Base-by-base conservation (phyloP, 2,329 filamentous ascomycete species). In the Nemania sp. region DNA sequence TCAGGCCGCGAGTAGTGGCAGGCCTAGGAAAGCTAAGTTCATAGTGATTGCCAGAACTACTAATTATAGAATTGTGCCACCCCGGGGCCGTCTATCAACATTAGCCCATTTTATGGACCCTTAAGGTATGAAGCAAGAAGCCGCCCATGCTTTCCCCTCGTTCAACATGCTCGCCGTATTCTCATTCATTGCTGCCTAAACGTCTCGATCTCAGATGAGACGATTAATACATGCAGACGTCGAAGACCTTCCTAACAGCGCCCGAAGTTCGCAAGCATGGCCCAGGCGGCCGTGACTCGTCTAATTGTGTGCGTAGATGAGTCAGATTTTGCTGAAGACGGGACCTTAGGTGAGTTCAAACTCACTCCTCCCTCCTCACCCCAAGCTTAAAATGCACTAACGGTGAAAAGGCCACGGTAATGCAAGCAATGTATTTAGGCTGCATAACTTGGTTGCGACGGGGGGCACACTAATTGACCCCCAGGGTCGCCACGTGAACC, bases 241-340 rank as follows among this genome's bases (percentile, higher is more conserved):
- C 8, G 26, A 32, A 24, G 13, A 24, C 26, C 15, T 49, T n/a
- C 38, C 11, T 11, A 56, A 24, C n/a, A 58, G 41, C 24, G 56
- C 41, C 56, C 26, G 26, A 47, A 58, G 45, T 38, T 26, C 29
- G 3, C 26, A 32, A 62, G 13, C 26, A 66, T 66, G 63, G 63
- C 63, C 15, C 26, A 55, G 38, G 29, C 27, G 20, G 22, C 43
- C 7, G 57, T 56, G 22, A 57, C 38, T 43, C 62, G 66, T 38
- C 49, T 68, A 1, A 58, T 68, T 11, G 57, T 68, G 15, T 68
- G 62, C 24, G 62, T 68, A n/a, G 66, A 68, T 22, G 66, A 68
- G n/a, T 57, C 66, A 1, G 52, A 68, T 7, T 68, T 53, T 20
- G 22, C 8, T 11, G 66, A 68, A 20, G 66, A 68, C 54, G 66